Conservation (phyloP, 306 rosid genomes). For the Rosa lucieae region DNA sequence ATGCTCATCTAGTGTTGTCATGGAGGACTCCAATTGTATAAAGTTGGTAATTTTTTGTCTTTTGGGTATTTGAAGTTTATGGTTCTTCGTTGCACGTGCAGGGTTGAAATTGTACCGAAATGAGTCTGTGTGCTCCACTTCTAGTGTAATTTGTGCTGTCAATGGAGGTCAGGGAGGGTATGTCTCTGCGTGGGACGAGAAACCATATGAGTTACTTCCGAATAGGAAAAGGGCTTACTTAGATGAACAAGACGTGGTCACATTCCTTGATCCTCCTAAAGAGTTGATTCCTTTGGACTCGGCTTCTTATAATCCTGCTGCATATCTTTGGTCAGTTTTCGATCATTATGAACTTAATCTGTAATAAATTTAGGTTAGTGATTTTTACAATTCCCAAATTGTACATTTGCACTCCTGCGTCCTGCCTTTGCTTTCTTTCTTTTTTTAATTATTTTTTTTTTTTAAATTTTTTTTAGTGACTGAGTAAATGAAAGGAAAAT, state of each 20-base stretch:
- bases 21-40: neutral
- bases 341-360: neutral
- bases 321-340: slow-evolving; percentile 66
- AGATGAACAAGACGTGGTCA: slow-evolving; percentile 72
- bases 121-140: slow-evolving; percentile 20
- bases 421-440: neutral
- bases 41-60: neutral
- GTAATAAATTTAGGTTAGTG: neutral
- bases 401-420: neutral
- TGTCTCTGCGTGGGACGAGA: slow-evolving; percentile 66
- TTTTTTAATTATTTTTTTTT: neutral
- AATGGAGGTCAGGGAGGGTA: slow-evolving; percentile 33
- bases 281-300: slow-evolving; percentile 66
- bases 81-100: slow-evolving; percentile 19
- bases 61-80: neutral
- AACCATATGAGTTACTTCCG: slow-evolving; percentile 61
- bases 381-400: neutral
- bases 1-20: neutral
- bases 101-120: slow-evolving; percentile 30
- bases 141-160: slow-evolving; percentile 22
- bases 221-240: slow-evolving; percentile 55
- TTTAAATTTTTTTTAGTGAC: neutral
- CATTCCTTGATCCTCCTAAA: slow-evolving; percentile 83
- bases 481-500: neutral
- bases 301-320: slow-evolving; percentile 76